Base-by-base conservation (phyloP, 1,284 basidiomycete species). In the Flammula alnicola region DNA sequence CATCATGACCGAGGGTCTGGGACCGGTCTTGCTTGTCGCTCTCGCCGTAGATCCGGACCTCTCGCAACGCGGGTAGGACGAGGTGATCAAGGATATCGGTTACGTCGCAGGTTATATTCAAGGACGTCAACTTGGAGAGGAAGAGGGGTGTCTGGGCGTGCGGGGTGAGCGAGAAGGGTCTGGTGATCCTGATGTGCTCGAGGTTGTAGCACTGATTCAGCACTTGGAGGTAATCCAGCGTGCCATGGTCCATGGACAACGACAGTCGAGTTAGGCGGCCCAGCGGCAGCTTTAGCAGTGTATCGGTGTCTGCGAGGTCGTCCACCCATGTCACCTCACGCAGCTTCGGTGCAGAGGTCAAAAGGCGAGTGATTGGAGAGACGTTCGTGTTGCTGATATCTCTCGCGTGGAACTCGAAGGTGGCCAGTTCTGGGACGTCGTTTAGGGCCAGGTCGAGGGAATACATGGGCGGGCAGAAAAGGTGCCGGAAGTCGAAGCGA, bases 271-370 rank as follows among this genome's bases (percentile, higher is more conserved):
- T 59, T 11, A 67, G 58, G 25, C 58, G 61, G 14, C 48, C 37
- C 10, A 67, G 50, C 7, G 65, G 65, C 10, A 67, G 56, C 29
- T 63, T 55, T 17, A 66, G 57, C 9, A 67, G 49, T 9, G 59
- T 62, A 14, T 60, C 58, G 20, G 58, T 61, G 47, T 67, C 64
- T 6, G 64, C 64, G n/a, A 67, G 50, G 44, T 67, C 65, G 47
- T 67, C 65, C 1, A 66, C 60, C 65, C 65, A 67, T 19, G 61
- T 60, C 10, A 67, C 47, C 30, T 65, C 61, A 4, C 63, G 59
- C 17, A 67, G 49, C 12, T 57, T 54, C 23, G 65, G 64, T 10
- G 64, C 61, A 23, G 56, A 49, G 19, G 55, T 45, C 8, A 67
- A 56, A 10, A 62, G 57, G 19, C 51, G 45, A 17, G 62, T 63